phyloP scores from a whole-genome alignment of 73 alveolate genomes.

The Durusdinium trenchii region DNA sequence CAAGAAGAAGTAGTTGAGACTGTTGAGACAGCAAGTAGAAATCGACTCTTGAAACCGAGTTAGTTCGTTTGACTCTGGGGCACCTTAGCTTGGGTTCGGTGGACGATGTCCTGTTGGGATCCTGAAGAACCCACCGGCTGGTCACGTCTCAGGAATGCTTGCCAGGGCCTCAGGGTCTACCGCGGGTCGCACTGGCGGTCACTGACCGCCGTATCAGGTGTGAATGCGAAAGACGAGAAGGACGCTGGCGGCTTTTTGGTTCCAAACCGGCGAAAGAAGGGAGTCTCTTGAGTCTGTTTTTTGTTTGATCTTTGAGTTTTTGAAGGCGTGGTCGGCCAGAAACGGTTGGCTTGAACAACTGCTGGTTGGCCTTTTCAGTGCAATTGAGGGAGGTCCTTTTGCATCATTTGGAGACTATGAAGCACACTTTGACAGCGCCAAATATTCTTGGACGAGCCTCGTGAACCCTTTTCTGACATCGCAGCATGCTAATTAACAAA shows the following conservation, averaged over 20 bases:
- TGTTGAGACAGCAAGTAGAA: constrained; percentile 4
- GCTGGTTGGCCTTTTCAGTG: too few relatives aligned
- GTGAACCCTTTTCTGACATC: too few relatives aligned
- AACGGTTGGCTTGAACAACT: too few relatives aligned
- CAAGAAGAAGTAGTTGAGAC: neutral
- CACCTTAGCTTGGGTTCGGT: neutral
- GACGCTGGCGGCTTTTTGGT: constrained; percentile 7
- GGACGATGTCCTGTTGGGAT: neutral
- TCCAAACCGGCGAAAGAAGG: constrained; percentile 7
- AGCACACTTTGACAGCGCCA: too few relatives aligned
- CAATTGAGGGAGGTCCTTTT: too few relatives aligned
- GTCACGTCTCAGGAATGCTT: constrained; percentile 38
- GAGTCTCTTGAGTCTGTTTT: too few relatives aligned
- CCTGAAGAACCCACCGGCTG: neutral
- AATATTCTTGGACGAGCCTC: too few relatives aligned
- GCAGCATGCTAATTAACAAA: too few relatives aligned
- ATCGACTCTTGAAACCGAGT: neutral
- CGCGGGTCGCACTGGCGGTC: neutral
- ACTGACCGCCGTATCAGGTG: constrained; percentile 6
- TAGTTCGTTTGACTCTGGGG: neutral
- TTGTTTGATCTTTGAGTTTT: too few relatives aligned
- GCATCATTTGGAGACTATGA: too few relatives aligned
- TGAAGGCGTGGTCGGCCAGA: too few relatives aligned
- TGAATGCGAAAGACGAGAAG: constrained; percentile 68
- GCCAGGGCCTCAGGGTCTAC: neutral